phyloP scores from a whole-genome alignment of 768 basidiomycete genomes.

The Austroboletus eburneus region DNA sequence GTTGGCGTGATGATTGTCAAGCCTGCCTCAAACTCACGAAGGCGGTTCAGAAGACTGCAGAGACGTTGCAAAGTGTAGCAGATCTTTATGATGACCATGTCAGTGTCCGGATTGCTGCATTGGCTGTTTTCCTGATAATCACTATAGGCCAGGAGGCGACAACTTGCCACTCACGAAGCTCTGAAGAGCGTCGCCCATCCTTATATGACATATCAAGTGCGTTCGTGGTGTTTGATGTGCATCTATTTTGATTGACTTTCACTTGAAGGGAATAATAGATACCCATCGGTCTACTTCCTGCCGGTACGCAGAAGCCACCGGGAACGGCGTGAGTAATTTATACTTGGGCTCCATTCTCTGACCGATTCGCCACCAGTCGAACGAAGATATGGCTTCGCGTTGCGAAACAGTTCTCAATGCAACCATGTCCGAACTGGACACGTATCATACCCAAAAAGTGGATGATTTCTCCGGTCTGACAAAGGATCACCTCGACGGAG shows the following conservation, averaged over 20 bases:
- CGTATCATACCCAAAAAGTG: constrained; percentile 67
- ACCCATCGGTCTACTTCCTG: constrained; percentile 68
- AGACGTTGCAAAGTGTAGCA: constrained; percentile 68
- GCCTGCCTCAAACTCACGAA: constrained; percentile 79
- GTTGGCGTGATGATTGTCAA: constrained; percentile 76
- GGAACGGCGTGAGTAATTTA: constrained; percentile 23
- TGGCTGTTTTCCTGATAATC: constrained; percentile 4
- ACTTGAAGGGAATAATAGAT: constrained; percentile 58
- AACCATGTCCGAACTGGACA: constrained; percentile 86
- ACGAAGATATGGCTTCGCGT: constrained; percentile 64
- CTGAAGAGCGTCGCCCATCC: constrained; percentile 78
- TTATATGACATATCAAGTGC: constrained; percentile 62
- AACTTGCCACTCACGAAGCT: constrained; percentile 70
- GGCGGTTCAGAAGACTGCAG: constrained; percentile 70
- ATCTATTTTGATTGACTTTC: background rate
- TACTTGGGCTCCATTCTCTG: background rate
- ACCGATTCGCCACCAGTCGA: constrained; percentile 36
- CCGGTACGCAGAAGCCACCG: constrained; percentile 55
- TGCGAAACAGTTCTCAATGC: constrained; percentile 88
- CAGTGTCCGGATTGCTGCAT: constrained; percentile 23
- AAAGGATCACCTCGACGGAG: constrained; percentile 70
- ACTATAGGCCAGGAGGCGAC: constrained; percentile 63
- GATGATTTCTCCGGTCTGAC: constrained; percentile 62
- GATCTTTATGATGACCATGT: constrained; percentile 80
- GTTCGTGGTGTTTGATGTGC: background rate